Evolutionary conservation across 441 rosid genomes (phyloP).

Genomic region (Dalechampia spathulata): DNA sequence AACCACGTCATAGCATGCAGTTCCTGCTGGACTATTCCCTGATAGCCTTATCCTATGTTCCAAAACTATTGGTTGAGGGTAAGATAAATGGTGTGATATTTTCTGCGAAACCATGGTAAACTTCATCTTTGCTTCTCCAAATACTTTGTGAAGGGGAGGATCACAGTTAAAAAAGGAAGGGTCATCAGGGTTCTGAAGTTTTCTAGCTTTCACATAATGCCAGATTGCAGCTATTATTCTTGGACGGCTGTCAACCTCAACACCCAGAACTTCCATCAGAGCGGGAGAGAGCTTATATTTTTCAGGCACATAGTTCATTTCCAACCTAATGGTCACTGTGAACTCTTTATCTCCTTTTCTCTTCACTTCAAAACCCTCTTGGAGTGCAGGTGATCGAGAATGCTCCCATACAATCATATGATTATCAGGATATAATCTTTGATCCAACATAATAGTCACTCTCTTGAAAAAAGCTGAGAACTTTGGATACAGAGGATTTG

Average conservation of each 20-base stretch:
- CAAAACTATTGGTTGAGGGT: constrained; percentile 83
- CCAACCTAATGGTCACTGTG: constrained; percentile 63
- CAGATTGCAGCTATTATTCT: constrained; percentile 88
- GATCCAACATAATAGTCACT: constrained; percentile 76
- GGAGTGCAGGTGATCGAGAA: constrained; percentile 76
- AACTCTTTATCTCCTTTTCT: constrained; percentile 92
- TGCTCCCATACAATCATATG: constrained; percentile 82
- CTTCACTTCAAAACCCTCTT: constrained; percentile 96
- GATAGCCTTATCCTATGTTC: constrained; percentile 91
- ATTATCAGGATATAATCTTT: constrained; percentile 81
- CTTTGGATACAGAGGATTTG: constrained; percentile 56
- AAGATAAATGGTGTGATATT: constrained; percentile 64
- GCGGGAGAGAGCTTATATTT: constrained; percentile 85
- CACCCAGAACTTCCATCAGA: constrained; percentile 82
- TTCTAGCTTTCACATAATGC: constrained; percentile 95
- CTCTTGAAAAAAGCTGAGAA: constrained; percentile 90
- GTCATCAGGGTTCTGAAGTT: constrained; percentile 77
- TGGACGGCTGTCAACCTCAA: constrained; percentile 88
- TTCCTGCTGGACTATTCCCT: constrained; percentile 71
- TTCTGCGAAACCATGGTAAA: constrained; percentile 80
- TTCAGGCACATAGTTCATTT: constrained; percentile 86
- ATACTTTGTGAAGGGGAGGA: constrained; percentile 77
- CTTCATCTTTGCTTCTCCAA: constrained; percentile 82
- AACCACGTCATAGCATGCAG: constrained; percentile 87
- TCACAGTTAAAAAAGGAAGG: constrained; percentile 82